Conservation (phyloP, 2,329 filamentous ascomycete genomes). For the Pseudogymnoascus sp. region DNA sequence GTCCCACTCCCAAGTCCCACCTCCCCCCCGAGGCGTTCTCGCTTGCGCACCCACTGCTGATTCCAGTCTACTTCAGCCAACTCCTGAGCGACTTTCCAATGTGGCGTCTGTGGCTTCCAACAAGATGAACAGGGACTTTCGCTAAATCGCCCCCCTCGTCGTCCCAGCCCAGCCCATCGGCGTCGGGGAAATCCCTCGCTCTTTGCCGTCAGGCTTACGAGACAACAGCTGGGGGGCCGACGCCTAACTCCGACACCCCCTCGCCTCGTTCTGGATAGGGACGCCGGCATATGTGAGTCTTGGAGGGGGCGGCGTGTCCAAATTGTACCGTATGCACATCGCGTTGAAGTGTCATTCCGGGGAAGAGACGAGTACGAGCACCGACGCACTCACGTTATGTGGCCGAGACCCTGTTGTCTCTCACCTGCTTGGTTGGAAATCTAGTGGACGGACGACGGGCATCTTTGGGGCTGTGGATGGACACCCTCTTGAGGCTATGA, state of each 20-base stretch:
- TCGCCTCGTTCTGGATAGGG: neutral
- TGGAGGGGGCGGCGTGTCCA: neutral
- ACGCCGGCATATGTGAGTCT: neutral
- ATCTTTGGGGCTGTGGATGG: neutral
- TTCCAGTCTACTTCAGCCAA: neutral
- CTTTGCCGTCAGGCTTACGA: neutral
- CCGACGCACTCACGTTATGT: neutral
- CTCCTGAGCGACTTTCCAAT: slow-evolving; percentile 3
- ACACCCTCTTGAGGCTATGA: neutral
- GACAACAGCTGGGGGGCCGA: neutral
- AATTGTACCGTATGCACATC: neutral
- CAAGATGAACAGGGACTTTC: neutral
- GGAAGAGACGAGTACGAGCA: neutral
- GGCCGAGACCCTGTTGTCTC: neutral
- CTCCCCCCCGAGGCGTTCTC: neutral
- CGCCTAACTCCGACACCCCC: neutral
- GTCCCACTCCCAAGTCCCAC: neutral
- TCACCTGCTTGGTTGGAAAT: neutral
- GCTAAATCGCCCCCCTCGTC: neutral
- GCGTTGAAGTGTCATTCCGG: neutral
- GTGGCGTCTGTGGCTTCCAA: slow-evolving; percentile 1
- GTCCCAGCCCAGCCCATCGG: slow-evolving; percentile 1
- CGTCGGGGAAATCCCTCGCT: slow-evolving; percentile 2
- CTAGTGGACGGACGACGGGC: neutral
- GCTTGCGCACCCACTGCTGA: neutral